A percentile compares a stretch with the other conserved stretches of the same genome.
These are phyloP conservation scores for Yarrowia sp. DNA, from an alignment of 805 yeast species.

Conservation along the genomic window DNA sequence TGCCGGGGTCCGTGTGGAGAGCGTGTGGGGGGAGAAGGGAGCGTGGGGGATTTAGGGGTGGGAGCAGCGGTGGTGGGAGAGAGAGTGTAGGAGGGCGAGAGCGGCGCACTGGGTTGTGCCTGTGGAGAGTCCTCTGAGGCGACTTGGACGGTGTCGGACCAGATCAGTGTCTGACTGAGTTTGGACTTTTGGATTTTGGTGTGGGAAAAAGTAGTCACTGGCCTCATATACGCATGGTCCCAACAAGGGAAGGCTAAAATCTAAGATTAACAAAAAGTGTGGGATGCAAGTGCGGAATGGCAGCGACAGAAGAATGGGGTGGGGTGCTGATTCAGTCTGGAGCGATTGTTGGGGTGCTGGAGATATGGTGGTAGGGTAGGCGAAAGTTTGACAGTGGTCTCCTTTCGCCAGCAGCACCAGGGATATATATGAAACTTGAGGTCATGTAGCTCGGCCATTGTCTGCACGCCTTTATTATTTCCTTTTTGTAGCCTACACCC, in stretches of 20 bases:
- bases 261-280: slow-evolving; percentile 22
- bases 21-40: not conserved
- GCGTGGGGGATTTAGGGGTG: not conserved
- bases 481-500: not conserved
- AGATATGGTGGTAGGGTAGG: not conserved
- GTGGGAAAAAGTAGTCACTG: slow-evolving; percentile 24
- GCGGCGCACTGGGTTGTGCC: no score
- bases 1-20: no score
- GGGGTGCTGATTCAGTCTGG: no score
- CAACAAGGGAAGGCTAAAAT: slow-evolving; percentile 24
- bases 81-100: not conserved
- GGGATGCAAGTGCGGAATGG: slow-evolving; percentile 24
- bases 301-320: slow-evolving; percentile 24
- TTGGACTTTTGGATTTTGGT: slow-evolving; percentile 18
- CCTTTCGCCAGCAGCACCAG: not conserved
- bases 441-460: no score
- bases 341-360: not conserved
- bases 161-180: slow-evolving; percentile 24
- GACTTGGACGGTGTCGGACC: slow-evolving; percentile 13
- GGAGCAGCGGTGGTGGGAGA: not conserved
- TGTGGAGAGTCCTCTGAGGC: not conserved
- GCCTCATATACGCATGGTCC: slow-evolving; percentile 24
- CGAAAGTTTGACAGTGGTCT: no score
- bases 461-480: slow-evolving; percentile 10
- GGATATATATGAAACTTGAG: no score